A percentile compares a stretch with the other conserved stretches of the same genome.
Evolutionary conservation across 2,329 filamentous ascomycete genomes (phyloP).

Genomic region (Corinectria fuckeliana): DNA sequence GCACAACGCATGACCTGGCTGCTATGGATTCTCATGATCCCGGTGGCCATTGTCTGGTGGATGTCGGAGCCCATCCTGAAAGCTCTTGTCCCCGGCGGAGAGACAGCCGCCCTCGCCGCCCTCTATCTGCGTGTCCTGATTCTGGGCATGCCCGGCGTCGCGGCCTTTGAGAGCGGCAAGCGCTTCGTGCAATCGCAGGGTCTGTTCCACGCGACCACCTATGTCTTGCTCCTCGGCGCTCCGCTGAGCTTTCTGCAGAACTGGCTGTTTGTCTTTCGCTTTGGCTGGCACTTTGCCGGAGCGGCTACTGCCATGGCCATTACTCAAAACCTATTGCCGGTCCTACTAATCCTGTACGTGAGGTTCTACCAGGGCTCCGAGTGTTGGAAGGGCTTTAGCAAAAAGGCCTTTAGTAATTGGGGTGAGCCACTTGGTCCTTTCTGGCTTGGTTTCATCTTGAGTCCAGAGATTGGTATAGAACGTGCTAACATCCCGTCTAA

Average conservation of each 20-base stretch:
- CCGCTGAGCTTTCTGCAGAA: conserved; percentile 77
- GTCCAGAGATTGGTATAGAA: not conserved
- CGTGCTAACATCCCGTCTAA: not conserved
- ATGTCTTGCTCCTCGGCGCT: conserved; percentile 74
- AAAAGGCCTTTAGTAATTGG: conserved; percentile 74
- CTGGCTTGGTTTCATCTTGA: not conserved
- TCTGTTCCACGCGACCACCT: conserved; percentile 75
- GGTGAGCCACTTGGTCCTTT: too few species aligned
- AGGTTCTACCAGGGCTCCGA: conserved; percentile 71
- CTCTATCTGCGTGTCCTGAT: conserved; percentile 74
- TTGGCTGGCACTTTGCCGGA: conserved; percentile 72
- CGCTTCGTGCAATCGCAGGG: conserved; percentile 82
- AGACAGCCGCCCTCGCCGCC: conserved; percentile 72
- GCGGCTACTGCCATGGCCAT: conserved; percentile 80
- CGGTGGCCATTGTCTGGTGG: conserved; percentile 73
- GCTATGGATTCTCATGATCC: conserved; percentile 72
- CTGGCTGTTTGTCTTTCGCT: conserved; percentile 75
- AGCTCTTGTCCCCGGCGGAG: conserved; percentile 46
- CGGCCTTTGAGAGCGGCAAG: conserved; percentile 76
- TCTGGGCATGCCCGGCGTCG: conserved; percentile 74
- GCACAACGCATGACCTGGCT: conserved; percentile 81
- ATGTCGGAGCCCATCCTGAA: conserved; percentile 67
- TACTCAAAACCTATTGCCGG: conserved; percentile 75
- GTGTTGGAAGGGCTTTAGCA: conserved; percentile 81
- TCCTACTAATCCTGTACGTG: conserved; percentile 77